phyloP scores from a whole-genome alignment of 2,329 filamentous ascomycete species.

The Tolypocladium paradoxum region DNA sequence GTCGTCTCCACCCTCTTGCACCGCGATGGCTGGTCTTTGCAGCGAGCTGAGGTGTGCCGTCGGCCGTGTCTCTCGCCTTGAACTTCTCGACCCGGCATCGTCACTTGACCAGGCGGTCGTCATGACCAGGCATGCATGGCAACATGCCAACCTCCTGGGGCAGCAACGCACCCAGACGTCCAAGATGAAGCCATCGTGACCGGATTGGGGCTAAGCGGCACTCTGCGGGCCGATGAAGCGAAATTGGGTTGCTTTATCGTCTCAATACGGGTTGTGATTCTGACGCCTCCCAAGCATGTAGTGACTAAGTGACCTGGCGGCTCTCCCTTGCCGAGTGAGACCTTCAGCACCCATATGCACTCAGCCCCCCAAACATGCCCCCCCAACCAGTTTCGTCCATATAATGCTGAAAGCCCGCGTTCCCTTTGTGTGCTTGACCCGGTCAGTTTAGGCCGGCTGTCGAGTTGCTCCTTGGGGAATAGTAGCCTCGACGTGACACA shows the following conservation, averaged over 20 bases:
- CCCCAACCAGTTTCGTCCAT: conserved; percentile 5
- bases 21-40: background rate
- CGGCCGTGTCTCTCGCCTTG: conserved; percentile 2
- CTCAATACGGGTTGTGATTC: background rate
- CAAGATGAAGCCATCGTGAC: conserved; percentile 10
- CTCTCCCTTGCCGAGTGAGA: conserved; percentile 18
- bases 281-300: conserved; percentile 5
- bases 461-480: background rate
- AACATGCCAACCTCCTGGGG: conserved; percentile 7
- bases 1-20: background rate
- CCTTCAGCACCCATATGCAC: conserved; percentile 7
- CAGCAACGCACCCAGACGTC: background rate
- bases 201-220: conserved; percentile 4
- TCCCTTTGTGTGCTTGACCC: conserved; percentile 4
- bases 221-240: background rate
- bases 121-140: conserved; percentile 5
- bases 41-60: background rate
- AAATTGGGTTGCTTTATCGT: background rate
- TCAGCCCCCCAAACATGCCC: conserved; percentile 1
- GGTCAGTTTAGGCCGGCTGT: background rate
- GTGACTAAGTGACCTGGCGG: conserved; percentile 10
- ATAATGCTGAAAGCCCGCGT: conserved; percentile 10
- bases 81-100: conserved; percentile 1
- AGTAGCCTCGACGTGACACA: background rate
- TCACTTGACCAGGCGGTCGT: conserved; percentile 3